These are phyloP conservation scores for Scutellaria barbata DNA, from an alignment of 257 asterid genomes.

Conservation along the genomic window DNA sequence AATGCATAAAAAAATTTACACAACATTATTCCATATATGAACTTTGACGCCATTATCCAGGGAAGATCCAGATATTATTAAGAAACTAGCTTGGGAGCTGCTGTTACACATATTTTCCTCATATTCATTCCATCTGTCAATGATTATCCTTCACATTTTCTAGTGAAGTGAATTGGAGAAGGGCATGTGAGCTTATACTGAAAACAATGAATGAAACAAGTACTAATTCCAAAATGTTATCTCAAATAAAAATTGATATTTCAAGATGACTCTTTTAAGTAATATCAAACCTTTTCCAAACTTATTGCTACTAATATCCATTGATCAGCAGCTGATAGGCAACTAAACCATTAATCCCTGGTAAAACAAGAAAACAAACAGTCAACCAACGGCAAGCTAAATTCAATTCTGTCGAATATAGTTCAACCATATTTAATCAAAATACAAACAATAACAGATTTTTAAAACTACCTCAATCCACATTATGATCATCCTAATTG, in stretches of 20 bases:
- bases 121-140: background rate
- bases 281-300: conserved; percentile 48
- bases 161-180: background rate
- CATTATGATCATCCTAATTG: conserved; percentile 3
- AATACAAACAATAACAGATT: background rate
- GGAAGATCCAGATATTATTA: background rate
- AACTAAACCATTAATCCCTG: conserved; percentile 34
- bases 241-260: background rate
- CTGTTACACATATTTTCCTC: background rate
- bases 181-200: background rate
- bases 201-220: conserved; percentile 13
- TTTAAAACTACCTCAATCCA: conserved; percentile 3
- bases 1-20: conserved; percentile 1
- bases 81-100: conserved; percentile 8
- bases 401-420: conserved; percentile 6
- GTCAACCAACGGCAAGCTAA: conserved; percentile 16
- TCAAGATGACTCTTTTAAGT: conserved; percentile 4
- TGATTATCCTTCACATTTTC: background rate
- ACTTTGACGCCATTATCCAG: conserved; percentile 10
- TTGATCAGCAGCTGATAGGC: conserved; percentile 35
- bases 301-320: conserved; percentile 41
- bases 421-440: background rate
- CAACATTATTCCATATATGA: background rate
- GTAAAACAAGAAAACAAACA: conserved; percentile 1
- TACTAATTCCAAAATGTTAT: background rate